Evolutionary conservation across 176 grass and related monocot genomes (phyloP), one percentile per base, ranked within the genome.

Genomic region (Ananas comosus): DNA sequence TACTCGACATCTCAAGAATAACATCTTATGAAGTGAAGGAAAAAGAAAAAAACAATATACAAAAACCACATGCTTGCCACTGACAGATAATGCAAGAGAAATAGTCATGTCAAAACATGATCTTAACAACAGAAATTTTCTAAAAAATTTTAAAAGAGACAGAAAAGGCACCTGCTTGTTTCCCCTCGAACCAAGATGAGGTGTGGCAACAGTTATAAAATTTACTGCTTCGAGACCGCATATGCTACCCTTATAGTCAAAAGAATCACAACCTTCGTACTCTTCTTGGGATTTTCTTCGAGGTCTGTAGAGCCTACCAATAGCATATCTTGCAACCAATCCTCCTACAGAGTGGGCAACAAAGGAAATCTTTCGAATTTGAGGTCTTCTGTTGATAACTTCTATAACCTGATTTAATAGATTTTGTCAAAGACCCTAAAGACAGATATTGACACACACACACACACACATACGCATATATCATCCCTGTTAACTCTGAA

Each of bases 131-230:
- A 61, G n/a, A 61, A 61, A 19, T 18, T 2, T 61, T 5, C 7
- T 19, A 61, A 18, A 61, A 18, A 18, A 73, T 28, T 33, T 50
- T 22, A 73, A 73, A 49, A 48, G 16, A 19, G 10, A 6, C 14
- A 11, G 61, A 77, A 70, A 48, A 50, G 2, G 11, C 58, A 93
- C 94, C 90, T 99, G 94, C 22, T 77, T 91, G 49, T 99, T 88
- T 89, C 93, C 93, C 78, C 89, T 90, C 14, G 93, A 96, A 81
- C 93, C 93, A 83, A 96, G 93, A 92, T 96, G 93, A 10, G 93
- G 93, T 51, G 93, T 74, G 2, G 93, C 89, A 79, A 85, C 70
- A 24, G 93, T 92, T 70, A 96, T 79, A 69, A 96, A 96, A 79
- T 99, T 99, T 72, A 99, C 72, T 23, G 90, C 84, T 76, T 99